Base-by-base conservation (phyloP, 805 yeast species). In the Schwanniomyces yamadae region DNA sequence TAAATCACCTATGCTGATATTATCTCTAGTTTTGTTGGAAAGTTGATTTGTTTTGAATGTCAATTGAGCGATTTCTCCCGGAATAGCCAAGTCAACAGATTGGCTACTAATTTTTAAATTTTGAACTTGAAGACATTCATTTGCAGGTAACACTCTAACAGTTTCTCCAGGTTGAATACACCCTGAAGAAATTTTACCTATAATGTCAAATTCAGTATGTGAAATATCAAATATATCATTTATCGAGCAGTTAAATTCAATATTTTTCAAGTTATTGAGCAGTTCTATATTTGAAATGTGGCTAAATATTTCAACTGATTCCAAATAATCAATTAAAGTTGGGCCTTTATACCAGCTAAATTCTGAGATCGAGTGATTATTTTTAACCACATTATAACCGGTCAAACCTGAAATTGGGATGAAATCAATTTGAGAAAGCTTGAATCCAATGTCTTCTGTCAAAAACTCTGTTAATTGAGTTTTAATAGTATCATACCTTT, bases 101-200 rank as follows among this genome's bases (percentile, higher is more conserved):
- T 49, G 49, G 6, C 57, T 69, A 11, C 55, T 48, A 12, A 53
- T 47, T 16, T 52, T 46, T 5, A 68, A 51, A 2, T 70, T 37
- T 36, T 75, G 77, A 8, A 80, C 70, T 37, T 66, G 64, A 10
- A 69, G 59, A 5, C 46, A 38, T 41, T 65, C 71, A 11, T 65
- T 67, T 11, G 75, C 67, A 4, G 91, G 93, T 16, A 72, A 72
- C 1, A 76, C 61, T 3, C 69, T 54, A 6, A 84, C 64, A 0
- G 82, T 68, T 51, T 87, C 88, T 16, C 90, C 93, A 1, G 76
- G 72, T 57, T 84, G 87, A 23, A 86, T 67, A 4, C 68, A 55
- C 2, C 96, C 96, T 10, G 80, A 63, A 33, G 77, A 73, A 1
- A 86, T 68, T 37, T 87, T 71, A 2, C 95, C 96, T 21, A 72